phyloP scores from a whole-genome alignment of 2,329 filamentous ascomycete species.

The Nothomitra cinnamomea region DNA sequence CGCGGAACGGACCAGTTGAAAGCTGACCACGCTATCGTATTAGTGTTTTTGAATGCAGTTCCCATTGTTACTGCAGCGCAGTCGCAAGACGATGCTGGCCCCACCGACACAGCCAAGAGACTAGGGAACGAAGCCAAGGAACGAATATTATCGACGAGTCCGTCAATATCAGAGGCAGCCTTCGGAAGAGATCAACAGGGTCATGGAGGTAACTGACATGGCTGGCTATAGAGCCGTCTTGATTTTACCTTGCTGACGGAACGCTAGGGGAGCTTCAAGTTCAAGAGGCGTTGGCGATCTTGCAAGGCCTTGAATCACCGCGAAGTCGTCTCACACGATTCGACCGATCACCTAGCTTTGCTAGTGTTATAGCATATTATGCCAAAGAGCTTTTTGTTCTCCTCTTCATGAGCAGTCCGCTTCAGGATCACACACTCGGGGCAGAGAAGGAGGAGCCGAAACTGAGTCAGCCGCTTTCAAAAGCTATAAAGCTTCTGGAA shows the following conservation, averaged over 20 bases:
- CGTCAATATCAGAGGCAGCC: background rate
- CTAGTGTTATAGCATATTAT: slow-evolving; percentile 42
- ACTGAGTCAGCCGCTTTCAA: slow-evolving; percentile 33
- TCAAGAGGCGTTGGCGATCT: slow-evolving; percentile 19
- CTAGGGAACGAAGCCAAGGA: background rate
- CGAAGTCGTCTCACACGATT: slow-evolving; percentile 11
- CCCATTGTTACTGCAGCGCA: background rate
- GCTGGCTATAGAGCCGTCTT: background rate
- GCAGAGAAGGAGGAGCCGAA: slow-evolving; percentile 23
- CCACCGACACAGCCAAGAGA: background rate
- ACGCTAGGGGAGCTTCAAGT: slow-evolving; percentile 14
- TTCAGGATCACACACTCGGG: slow-evolving; percentile 26
- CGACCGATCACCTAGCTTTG: slow-evolving; percentile 37
- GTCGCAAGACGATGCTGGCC: background rate
- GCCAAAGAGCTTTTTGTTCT: slow-evolving; percentile 43
- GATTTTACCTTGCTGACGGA: background rate
- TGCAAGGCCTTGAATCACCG: slow-evolving; percentile 14
- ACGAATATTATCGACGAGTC: background rate
- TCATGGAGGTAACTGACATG: background rate
- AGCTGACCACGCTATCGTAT: background rate
- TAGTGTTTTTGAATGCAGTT: background rate
- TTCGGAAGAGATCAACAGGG: background rate
- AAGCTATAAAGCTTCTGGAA: slow-evolving; percentile 41
- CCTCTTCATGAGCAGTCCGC: slow-evolving; percentile 46
- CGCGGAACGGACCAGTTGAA: background rate